These are phyloP conservation scores for Gynochthodes officinalis DNA, from an alignment of 257 asterid genomes.

Conservation along the genomic window DNA sequence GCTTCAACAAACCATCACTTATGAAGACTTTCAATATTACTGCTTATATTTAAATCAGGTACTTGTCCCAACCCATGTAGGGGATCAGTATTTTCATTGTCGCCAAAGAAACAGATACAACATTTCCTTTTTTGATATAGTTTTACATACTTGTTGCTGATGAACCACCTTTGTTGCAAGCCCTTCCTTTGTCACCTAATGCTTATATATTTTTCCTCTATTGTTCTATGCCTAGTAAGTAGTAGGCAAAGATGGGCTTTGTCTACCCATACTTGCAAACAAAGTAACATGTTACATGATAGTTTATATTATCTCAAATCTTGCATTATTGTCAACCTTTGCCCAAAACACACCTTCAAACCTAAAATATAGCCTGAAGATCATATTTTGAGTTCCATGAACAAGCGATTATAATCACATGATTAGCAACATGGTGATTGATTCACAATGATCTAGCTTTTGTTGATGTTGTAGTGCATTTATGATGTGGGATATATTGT, in stretches of 20 bases:
- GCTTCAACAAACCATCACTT: no score
- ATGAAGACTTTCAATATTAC: conserved; percentile 37
- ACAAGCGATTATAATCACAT: conserved; percentile 90
- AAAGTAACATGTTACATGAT: conserved; percentile 7
- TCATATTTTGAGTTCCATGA: conserved; percentile 96
- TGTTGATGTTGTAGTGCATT: conserved; percentile 80
- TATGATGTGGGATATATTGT: no score
- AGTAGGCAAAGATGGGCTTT: conserved; percentile 89
- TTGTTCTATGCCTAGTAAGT: conserved; percentile 92
- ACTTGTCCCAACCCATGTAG: conserved; percentile 51
- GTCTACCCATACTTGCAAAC: conserved; percentile 79
- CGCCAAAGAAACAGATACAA: conserved; percentile 82
- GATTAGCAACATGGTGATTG: conserved; percentile 91
- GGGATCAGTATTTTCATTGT: conserved; percentile 61
- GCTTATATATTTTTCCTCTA: conserved; percentile 97
- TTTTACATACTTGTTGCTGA: conserved; percentile 85
- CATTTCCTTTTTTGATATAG: conserved; percentile 93
- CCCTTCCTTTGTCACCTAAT: conserved; percentile 98
- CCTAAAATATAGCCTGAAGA: conserved; percentile 91
- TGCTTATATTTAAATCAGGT: conserved; percentile 29
- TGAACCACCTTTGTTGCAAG: conserved; percentile 98
- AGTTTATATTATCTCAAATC: conserved; percentile 1
- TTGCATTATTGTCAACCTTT: conserved; percentile 9
- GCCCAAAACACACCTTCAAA: conserved; percentile 69
- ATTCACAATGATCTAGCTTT: conserved; percentile 92